These are phyloP conservation scores for Tetrahymena elliotti DNA, from an alignment of 73 alveolate genomes.

Conservation along the genomic window DNA sequence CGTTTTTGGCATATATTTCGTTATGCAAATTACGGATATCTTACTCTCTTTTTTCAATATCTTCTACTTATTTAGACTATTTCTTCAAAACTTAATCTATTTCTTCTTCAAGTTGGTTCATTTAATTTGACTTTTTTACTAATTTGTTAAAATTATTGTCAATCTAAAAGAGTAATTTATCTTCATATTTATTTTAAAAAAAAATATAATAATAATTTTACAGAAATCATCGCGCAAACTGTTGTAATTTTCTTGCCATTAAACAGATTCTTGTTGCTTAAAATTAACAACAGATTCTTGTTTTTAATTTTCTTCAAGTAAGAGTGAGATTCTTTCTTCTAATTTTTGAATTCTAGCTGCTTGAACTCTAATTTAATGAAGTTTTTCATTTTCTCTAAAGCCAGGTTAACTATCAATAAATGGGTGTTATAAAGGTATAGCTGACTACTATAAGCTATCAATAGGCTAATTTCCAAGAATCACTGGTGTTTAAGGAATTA, in stretches of 20 bases:
- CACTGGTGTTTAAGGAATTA: background rate
- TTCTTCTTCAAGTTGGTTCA: background rate
- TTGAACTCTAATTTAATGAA: background rate
- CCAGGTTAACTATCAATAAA: background rate
- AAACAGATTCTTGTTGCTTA: background rate
- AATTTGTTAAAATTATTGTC: background rate
- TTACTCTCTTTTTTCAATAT: background rate
- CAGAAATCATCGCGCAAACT: background rate
- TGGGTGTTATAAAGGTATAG: background rate
- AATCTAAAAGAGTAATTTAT: background rate
- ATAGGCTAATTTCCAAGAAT: background rate
- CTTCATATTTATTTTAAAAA: too few species aligned
- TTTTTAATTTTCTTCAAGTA: background rate
- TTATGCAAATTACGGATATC: background rate
- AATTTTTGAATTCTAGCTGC: background rate
- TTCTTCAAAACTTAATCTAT: background rate
- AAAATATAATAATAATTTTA: background rate
- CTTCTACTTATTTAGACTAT: background rate
- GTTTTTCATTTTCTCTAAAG: background rate
- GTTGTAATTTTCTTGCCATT: background rate
- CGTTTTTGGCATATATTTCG: background rate
- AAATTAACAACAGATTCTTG: background rate
- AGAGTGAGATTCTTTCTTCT: background rate
- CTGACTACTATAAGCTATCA: background rate
- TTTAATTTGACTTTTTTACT: background rate